Evolutionary conservation across 495 filamentous ascomycete species (phyloP).

Genomic region (Talaromyces wortmannii): DNA sequence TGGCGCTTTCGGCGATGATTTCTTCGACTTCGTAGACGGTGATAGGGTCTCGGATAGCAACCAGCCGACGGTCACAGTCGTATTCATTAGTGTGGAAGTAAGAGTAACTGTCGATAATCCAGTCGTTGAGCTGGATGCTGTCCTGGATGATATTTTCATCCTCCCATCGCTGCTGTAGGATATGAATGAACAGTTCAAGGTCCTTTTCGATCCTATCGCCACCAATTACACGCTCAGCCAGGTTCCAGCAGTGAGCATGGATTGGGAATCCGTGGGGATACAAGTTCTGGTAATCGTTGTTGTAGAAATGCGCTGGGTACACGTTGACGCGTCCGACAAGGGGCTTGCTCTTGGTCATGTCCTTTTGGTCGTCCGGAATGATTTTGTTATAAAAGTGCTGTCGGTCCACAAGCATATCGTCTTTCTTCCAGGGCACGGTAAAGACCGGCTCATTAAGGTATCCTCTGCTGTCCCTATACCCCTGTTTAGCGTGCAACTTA

Average conservation of each 20-base stretch:
- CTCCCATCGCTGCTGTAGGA: not conserved
- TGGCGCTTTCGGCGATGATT: conserved; percentile 1
- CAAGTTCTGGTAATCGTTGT: not conserved
- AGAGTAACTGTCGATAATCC: not conserved
- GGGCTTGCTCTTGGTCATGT: not conserved
- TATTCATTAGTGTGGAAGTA: not conserved
- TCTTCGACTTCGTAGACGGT: not conserved
- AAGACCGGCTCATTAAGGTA: not conserved
- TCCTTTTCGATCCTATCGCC: not conserved
- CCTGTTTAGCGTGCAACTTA: not conserved
- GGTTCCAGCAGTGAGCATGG: conserved; percentile 1
- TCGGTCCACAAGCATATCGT: not conserved
- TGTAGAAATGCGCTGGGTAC: not conserved
- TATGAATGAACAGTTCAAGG: not conserved
- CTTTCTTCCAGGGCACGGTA: not conserved
- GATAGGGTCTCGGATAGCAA: not conserved
- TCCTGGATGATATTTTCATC: not conserved
- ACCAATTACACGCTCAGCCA: not conserved
- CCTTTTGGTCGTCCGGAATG: not conserved
- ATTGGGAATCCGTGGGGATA: conserved; percentile 4
- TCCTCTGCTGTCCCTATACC: not conserved
- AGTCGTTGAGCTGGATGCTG: not conserved
- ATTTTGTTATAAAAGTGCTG: conserved; percentile 2
- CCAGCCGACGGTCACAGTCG: not conserved
- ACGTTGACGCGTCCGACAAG: not conserved